Evolutionary conservation across 805 yeast genomes (phyloP).

Genomic region (Nakazawaea peltata): DNA sequence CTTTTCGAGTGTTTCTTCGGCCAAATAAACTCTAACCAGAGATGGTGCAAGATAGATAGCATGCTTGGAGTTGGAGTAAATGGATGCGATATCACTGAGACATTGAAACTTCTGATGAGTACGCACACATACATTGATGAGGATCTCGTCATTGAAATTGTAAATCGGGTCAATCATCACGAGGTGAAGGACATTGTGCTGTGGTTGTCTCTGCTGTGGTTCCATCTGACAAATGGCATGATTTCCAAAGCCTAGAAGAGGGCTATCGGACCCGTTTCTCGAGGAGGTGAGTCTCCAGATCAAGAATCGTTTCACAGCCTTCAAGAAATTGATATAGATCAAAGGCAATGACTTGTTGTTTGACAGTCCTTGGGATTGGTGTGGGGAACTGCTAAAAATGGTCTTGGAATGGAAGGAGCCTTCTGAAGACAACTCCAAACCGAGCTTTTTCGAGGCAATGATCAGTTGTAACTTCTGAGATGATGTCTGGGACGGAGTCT

Average conservation of each 20-base stretch:
- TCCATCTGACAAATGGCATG: constrained; percentile 24
- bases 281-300: constrained; percentile 15
- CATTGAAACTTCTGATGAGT: neutral
- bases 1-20: constrained; percentile 22
- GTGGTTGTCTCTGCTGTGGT: no score
- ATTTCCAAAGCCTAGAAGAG: constrained; percentile 44
- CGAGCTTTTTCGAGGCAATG: neutral
- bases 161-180: constrained; percentile 41
- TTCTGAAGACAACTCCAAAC: constrained; percentile 1
- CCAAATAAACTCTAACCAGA: constrained; percentile 41
- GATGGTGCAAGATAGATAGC: constrained; percentile 48
- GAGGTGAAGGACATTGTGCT: constrained; percentile 20
- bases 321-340: constrained; percentile 37
- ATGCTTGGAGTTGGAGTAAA: constrained; percentile 10
- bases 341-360: constrained; percentile 5
- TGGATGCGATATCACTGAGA: neutral
- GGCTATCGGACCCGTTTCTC: constrained; percentile 22
- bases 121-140: constrained; percentile 26
- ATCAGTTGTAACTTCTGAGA: neutral
- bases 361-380: constrained; percentile 1
- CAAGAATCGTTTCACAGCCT: constrained; percentile 39
- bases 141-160: constrained; percentile 35
- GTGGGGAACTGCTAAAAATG: constrained; percentile 3
- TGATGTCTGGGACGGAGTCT: neutral
- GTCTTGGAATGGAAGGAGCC: constrained; percentile 10